Conservation (phyloP, 345 rosid species). For the Euphorbia tirucalli region DNA sequence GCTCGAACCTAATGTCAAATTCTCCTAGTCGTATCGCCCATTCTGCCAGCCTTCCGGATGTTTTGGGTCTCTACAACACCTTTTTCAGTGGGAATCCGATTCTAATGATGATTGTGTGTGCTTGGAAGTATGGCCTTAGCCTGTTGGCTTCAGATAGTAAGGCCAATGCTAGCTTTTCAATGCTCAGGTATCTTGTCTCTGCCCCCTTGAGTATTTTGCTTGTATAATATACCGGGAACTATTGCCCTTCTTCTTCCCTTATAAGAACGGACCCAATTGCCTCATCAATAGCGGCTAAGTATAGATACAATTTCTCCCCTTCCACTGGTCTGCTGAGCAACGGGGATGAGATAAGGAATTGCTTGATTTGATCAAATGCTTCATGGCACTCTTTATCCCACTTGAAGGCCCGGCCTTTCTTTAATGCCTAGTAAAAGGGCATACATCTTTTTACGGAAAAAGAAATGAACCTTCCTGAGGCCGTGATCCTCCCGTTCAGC, state of each 20-base stretch:
- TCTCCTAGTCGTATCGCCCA: background rate
- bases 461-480: background rate
- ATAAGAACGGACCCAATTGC: background rate
- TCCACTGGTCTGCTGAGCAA: background rate
- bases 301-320: background rate
- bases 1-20: background rate
- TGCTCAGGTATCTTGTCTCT: background rate
- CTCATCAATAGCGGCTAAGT: background rate
- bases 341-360: background rate
- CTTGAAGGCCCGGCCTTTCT: background rate
- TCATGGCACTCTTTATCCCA: background rate
- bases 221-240: background rate
- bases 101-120: background rate
- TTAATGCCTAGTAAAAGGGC: background rate
- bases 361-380: background rate
- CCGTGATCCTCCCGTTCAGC: background rate
- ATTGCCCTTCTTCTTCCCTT: background rate
- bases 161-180: background rate
- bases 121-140: background rate
- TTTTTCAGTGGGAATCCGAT: background rate
- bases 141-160: background rate
- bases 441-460: background rate
- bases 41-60: background rate
- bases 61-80: background rate
- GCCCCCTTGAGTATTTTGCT: background rate